Conservation (phyloP, 192 early-diverging fungal species). For the Coemansia sp. region DNA sequence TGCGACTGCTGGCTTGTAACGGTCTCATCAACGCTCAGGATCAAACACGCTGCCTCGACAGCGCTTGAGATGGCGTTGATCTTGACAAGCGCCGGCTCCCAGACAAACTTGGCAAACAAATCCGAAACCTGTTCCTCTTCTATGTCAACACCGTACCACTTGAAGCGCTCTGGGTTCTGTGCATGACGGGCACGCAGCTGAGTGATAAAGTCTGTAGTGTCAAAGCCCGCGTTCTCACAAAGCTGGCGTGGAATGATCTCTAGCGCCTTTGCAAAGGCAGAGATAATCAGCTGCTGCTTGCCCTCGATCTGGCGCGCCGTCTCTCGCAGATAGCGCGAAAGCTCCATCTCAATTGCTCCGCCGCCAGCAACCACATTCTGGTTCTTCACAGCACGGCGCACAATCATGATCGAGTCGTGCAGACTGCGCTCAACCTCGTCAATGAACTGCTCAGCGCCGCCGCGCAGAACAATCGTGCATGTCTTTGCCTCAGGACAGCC, state of each 20-base stretch:
- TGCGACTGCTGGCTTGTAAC: conserved; percentile 90
- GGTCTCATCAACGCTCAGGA: conserved; percentile 96
- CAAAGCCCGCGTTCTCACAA: conserved; percentile 98
- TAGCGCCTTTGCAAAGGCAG: conserved; percentile 91
- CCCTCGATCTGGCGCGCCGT: conserved; percentile 93
- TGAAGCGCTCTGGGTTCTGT: conserved; percentile 58
- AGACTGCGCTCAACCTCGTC: conserved; percentile 96
- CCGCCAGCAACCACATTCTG: conserved; percentile 96
- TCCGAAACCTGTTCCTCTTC: conserved; percentile 83
- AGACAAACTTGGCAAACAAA: conserved; percentile 91
- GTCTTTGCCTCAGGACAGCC: conserved; percentile 93
- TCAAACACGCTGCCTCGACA: conserved; percentile 93
- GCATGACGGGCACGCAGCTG: conserved; percentile 92
- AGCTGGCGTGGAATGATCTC: conserved; percentile 99
- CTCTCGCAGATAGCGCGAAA: conserved; percentile 91
- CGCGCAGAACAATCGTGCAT: conserved; percentile 93
- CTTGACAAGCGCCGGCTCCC: conserved; percentile 99
- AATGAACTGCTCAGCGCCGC: conserved; percentile 99
- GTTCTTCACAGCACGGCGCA: conserved; percentile 95
- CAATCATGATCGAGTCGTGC: conserved; percentile 99
- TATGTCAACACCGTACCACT: conserved; percentile 95
- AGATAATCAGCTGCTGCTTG: conserved; percentile 97
- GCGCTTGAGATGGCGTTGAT: conserved; percentile 93
- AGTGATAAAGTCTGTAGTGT: conserved; percentile 97
- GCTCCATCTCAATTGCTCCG: conserved; percentile 97